Percentiles rank a stretch among this genome's conserved stretches.
phyloP scores from a whole-genome alignment of 306 rosid species.

The Morella rubra region DNA sequence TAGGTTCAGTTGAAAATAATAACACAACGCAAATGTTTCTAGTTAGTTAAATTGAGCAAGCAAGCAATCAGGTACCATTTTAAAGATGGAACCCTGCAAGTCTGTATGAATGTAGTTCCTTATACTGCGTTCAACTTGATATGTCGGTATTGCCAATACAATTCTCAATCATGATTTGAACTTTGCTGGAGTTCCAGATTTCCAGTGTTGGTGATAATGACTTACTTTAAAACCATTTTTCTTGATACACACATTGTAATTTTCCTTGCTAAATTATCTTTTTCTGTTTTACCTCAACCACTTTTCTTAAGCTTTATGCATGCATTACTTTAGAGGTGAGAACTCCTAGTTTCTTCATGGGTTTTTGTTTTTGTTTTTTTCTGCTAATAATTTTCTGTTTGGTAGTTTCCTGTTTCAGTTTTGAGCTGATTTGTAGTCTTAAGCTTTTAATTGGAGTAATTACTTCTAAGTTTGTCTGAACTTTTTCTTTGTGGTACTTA shows the following conservation, averaged over 20 bases:
- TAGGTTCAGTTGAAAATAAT: background rate
- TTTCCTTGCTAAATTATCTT: background rate
- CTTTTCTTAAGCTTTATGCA: background rate
- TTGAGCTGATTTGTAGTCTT: background rate
- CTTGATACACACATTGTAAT: background rate
- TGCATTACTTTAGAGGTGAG: background rate
- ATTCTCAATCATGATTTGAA: background rate
- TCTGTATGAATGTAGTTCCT: background rate
- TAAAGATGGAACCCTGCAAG: background rate
- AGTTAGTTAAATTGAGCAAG: background rate
- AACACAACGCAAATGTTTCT: background rate
- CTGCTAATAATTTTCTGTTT: background rate
- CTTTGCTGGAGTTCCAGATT: background rate
- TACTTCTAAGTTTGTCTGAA: conserved; percentile 10
- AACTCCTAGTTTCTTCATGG: conserved; percentile 2
- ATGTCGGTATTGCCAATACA: background rate
- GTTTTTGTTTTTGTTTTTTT: background rate
- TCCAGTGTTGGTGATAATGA: background rate
- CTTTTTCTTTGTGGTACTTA: background rate
- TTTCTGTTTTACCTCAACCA: background rate
- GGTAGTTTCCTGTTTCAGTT: background rate
- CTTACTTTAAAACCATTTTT: background rate
- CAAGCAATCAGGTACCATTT: background rate
- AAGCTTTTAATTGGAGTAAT: background rate
- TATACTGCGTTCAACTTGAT: background rate